Percentiles rank a stretch among this genome's conserved stretches.
These are phyloP conservation scores for Coniochaeta pulveracea DNA, from an alignment of 2,329 filamentous ascomycete species.

Conservation along the genomic window DNA sequence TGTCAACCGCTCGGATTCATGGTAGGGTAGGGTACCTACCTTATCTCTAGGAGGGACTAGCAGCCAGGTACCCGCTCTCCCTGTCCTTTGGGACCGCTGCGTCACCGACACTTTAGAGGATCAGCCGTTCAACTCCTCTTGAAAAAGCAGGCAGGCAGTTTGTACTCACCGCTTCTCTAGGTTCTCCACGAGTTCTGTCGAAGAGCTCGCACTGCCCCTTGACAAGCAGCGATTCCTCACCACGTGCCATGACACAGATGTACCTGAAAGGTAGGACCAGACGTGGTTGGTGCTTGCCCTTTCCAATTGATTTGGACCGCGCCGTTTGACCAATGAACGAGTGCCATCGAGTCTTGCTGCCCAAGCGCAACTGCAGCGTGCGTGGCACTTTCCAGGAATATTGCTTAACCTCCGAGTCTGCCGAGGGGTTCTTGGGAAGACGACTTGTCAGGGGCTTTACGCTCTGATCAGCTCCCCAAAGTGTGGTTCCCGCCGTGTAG, in stretches of 20 bases:
- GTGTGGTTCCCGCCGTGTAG: no score
- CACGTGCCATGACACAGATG: constrained; percentile 3
- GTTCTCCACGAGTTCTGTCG: not conserved
- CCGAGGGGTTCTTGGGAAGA: no score
- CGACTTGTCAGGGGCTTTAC: no score
- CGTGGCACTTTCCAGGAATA: no score
- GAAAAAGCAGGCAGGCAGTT: not conserved
- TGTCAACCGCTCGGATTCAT: not conserved
- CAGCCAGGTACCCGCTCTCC: constrained; percentile 1
- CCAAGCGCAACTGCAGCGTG: no score
- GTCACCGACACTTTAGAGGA: constrained; percentile 3
- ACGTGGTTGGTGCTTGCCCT: no score
- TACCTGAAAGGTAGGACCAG: no score
- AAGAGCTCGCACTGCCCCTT: not conserved
- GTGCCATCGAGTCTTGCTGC: no score
- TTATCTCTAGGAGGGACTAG: not conserved
- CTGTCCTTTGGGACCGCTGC: not conserved
- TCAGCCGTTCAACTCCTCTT: not conserved
- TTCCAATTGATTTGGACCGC: no score
- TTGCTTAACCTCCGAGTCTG: no score
- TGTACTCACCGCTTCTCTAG: not conserved
- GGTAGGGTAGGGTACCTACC: not conserved
- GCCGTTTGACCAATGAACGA: no score
- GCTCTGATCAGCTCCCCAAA: no score
- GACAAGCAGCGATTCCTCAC: not conserved